phyloP scores from a whole-genome alignment of 805 yeast species.

The Pichia thaimueangensis region DNA sequence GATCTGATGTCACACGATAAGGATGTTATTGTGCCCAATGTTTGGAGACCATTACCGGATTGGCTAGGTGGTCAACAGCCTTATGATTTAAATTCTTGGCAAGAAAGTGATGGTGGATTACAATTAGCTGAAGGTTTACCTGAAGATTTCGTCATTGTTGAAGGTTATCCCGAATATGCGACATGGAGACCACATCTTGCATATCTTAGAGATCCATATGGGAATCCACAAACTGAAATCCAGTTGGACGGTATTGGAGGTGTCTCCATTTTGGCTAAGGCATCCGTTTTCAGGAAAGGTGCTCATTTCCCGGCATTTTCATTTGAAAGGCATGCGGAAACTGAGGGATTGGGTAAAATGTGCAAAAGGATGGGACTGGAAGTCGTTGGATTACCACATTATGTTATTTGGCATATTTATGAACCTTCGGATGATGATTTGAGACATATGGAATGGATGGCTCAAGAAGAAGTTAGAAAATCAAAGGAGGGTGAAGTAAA shows the following conservation, averaged over 20 bases:
- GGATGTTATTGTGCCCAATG: constrained; percentile 93
- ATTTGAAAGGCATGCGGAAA: constrained; percentile 93
- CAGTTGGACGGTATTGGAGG: constrained; percentile 97
- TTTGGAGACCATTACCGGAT: constrained; percentile 85
- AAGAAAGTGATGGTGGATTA: constrained; percentile 75
- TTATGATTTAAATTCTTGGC: constrained; percentile 81
- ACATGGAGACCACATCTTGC: constrained; percentile 98
- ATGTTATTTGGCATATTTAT: constrained; percentile 93
- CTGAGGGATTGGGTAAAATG: constrained; percentile 94
- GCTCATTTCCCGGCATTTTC: constrained; percentile 96
- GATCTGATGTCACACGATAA: constrained; percentile 87
- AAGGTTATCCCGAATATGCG: constrained; percentile 94
- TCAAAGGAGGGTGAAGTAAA: constrained; percentile 56
- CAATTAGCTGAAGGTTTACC: constrained; percentile 70
- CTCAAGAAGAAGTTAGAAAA: constrained; percentile 64
- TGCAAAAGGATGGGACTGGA: constrained; percentile 79
- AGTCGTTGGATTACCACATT: constrained; percentile 89
- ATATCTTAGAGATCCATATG: constrained; percentile 88
- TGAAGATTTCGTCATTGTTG: constrained; percentile 95
- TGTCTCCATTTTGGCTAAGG: constrained; percentile 85
- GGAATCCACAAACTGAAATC: constrained; percentile 90
- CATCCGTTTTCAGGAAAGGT: constrained; percentile 78
- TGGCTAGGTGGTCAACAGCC: constrained; percentile 84
- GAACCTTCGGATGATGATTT: constrained; percentile 93
- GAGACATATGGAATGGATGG: constrained; percentile 80